phyloP scores from a whole-genome alignment of 2,329 filamentous ascomycete species.

The Orbilia javanica region DNA sequence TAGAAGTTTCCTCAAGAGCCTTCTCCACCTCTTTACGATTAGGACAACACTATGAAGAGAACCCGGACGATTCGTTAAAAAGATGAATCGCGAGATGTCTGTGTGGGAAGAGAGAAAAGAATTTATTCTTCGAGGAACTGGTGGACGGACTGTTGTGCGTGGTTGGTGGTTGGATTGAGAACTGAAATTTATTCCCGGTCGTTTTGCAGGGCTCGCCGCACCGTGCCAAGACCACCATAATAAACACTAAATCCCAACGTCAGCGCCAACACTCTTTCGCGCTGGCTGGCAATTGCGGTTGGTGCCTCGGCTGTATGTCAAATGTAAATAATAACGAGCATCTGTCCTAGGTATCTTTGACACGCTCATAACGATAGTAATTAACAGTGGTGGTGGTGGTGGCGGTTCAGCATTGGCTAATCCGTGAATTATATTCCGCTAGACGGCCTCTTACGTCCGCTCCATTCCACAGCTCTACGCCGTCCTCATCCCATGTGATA shows the following conservation, averaged over 20 bases:
- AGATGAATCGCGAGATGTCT: constrained; percentile 13
- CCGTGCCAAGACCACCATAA: constrained; percentile 20
- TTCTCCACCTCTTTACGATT: constrained; percentile 22
- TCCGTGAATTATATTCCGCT: constrained; percentile 11
- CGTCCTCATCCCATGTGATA: constrained; percentile 14
- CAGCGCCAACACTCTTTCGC: neutral
- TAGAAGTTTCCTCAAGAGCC: constrained; percentile 32
- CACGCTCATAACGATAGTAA: too few species aligned
- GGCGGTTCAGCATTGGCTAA: neutral
- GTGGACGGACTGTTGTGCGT: constrained; percentile 59
- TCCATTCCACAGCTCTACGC: constrained; percentile 32
- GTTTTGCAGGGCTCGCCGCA: constrained; percentile 35
- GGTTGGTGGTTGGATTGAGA: constrained; percentile 53
- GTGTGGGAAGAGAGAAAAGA: constrained; percentile 60
- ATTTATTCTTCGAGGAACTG: constrained; percentile 63
- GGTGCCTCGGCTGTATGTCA: neutral
- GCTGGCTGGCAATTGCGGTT: too few species aligned
- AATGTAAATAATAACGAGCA: too few species aligned
- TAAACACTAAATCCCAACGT: too few species aligned
- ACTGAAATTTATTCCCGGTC: constrained; percentile 46
- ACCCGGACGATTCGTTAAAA: constrained; percentile 56
- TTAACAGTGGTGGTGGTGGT: neutral
- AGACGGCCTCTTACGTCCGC: constrained; percentile 33
- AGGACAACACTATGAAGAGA: constrained; percentile 24
- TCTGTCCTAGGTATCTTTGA: too few species aligned